phyloP scores from a whole-genome alignment of 176 grass and related monocot genomes.

The Urochloa ruziziensis region DNA sequence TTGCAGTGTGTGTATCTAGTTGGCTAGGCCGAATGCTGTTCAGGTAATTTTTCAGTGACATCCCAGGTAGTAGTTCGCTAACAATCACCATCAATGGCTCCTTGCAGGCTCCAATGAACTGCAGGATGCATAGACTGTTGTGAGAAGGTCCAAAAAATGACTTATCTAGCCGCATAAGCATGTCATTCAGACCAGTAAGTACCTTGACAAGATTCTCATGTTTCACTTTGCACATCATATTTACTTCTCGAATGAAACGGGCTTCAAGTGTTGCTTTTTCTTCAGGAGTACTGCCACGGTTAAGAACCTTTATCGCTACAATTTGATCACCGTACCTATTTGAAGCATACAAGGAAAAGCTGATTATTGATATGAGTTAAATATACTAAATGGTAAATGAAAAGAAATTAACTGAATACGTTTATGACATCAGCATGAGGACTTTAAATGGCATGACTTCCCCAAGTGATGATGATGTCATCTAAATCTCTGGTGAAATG shows the following conservation, averaged over 20 bases:
- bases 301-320: slow-evolving; percentile 94
- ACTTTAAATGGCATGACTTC: slow-evolving; percentile 2
- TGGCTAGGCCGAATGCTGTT: slow-evolving; percentile 70
- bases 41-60: slow-evolving; percentile 86
- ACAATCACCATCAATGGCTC: slow-evolving; percentile 98
- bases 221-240: slow-evolving; percentile 90
- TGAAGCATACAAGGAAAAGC: slow-evolving; percentile 16
- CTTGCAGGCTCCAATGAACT: slow-evolving; percentile 98
- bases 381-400: neutral
- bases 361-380: neutral
- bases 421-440: neutral
- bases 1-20: slow-evolving; percentile 63
- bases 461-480: slow-evolving; percentile 1
- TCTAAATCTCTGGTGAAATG: neutral
- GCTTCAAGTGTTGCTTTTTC: slow-evolving; percentile 79
- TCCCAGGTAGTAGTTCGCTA: slow-evolving; percentile 83
- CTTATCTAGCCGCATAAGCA: neutral
- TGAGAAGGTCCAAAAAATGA: neutral
- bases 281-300: slow-evolving; percentile 59
- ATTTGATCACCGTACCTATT: slow-evolving; percentile 76
- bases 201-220: slow-evolving; percentile 97
- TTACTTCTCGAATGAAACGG: slow-evolving; percentile 94
- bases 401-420: neutral
- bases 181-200: slow-evolving; percentile 12
- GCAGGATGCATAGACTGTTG: neutral